Evolutionary conservation across 2,329 filamentous ascomycete genomes (phyloP).

Genomic region (Pyrenophora seminiperda): DNA sequence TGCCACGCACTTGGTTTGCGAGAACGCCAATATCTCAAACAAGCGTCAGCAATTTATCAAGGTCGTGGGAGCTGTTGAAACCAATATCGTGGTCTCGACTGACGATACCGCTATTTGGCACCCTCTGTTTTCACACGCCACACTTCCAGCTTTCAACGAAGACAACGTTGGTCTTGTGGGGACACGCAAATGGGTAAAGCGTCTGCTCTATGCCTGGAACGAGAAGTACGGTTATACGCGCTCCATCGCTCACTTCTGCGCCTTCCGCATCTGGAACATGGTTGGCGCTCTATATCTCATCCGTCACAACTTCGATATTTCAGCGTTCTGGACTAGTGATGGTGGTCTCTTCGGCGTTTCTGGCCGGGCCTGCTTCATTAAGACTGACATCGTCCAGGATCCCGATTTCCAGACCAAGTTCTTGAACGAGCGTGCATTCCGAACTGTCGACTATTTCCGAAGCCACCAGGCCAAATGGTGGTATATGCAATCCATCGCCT

Average conservation of each 20-base stretch:
- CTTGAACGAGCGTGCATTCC: constrained; percentile 23
- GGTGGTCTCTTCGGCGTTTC: constrained; percentile 43
- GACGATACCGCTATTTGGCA: constrained; percentile 33
- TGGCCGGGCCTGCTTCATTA: constrained; percentile 36
- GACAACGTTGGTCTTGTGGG: constrained; percentile 30
- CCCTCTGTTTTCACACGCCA: constrained; percentile 16
- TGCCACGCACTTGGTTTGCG: no score
- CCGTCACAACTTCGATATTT: constrained; percentile 45
- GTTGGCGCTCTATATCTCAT: constrained; percentile 36
- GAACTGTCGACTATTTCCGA: neutral
- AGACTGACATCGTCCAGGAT: constrained; percentile 31
- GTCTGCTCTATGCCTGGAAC: no score
- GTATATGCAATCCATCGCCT: no score
- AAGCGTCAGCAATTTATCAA: no score
- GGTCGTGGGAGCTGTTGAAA: constrained; percentile 16
- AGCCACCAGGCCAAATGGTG: no score
- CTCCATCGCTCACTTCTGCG: no score
- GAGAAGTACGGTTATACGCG: no score
- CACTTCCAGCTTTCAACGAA: constrained; percentile 27
- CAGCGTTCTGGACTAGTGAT: constrained; percentile 37
- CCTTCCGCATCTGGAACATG: constrained; percentile 33
- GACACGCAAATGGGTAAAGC: constrained; percentile 33
- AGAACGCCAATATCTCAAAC: no score
- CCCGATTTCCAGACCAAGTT: constrained; percentile 26
- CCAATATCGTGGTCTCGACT: constrained; percentile 16